Evolutionary conservation across 129 eudicot genomes (phyloP), one percentile per base, ranked within the genome.

Genomic region (Flaveria ramosissima): DNA sequence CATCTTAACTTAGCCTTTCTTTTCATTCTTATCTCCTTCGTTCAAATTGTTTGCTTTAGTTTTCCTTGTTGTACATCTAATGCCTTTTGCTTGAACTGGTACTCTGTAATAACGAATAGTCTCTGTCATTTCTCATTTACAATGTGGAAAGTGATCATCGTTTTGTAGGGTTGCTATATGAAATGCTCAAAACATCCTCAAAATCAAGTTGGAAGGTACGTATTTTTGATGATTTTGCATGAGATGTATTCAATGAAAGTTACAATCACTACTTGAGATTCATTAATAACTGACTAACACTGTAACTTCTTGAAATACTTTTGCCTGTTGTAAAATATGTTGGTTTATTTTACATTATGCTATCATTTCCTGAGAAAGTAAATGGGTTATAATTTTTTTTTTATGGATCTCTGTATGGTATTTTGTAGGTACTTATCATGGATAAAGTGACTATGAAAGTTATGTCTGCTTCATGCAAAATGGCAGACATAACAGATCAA

Each of bases 401-500:
- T 17, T 43, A 47, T 23, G 36, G 32, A 68, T 67, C 65, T 74
- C 1, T 83, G 7, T 47, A 39, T 64, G 65, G 56, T 78, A 63
- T 20, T 77, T 43, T 66, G 30, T 83, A 92, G 99, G 96, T 95
- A 67, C 86, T 95, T 66, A 91, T 95, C 80, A 95, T 95, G 99
- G 99, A 95, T 81, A 95, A 83, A 84, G 90, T 95, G 60, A 95
- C 99, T 11, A 84, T 95, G 63, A 95, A 88, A 86, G 97, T 95
- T 81, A 88, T 95, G 96, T 89, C 97, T 27, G 66, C 60, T 63
- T 83, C 99, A 71, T 95, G 97, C 88, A 91, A 95, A 84, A 95
- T 95, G 99, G 90, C 97, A 70, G 99, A 95, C 78, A 91, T 95
- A 82, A 91, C 97, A 26, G 99, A 91, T 79, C 88, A 95, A 83